Percentiles rank a stretch among this genome's conserved stretches.
phyloP scores from a whole-genome alignment of 495 filamentous ascomycete genomes.

The Aspergillus funiculosus region DNA sequence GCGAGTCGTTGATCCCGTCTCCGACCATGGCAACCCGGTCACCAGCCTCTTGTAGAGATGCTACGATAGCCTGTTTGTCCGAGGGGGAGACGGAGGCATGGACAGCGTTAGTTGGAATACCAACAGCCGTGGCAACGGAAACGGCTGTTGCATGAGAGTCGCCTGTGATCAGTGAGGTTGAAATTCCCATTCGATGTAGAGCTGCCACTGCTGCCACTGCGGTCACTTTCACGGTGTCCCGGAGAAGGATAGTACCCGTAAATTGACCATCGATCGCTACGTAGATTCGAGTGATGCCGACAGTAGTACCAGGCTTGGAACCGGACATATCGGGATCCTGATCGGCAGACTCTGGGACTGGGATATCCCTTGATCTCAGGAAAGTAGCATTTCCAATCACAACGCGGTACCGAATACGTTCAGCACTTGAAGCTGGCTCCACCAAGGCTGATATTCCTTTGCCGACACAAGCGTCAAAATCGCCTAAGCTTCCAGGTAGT shows the following conservation, averaged over 20 bases:
- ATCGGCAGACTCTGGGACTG: conserved; percentile 59
- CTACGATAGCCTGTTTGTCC: conserved; percentile 81
- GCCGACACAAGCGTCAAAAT: conserved; percentile 79
- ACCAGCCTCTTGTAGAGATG: conserved; percentile 62
- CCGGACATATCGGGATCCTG: conserved; percentile 19
- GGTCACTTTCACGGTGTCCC: conserved; percentile 83
- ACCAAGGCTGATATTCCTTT: conserved; percentile 79
- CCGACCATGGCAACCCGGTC: conserved; percentile 92
- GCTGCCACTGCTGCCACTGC: conserved; percentile 81
- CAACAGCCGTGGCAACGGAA: conserved; percentile 75
- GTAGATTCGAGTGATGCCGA: conserved; percentile 84
- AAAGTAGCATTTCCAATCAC: conserved; percentile 77
- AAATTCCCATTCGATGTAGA: conserved; percentile 74
- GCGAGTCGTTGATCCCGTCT: conserved; percentile 98
- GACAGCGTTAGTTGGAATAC: conserved; percentile 68
- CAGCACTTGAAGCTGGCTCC: conserved; percentile 62
- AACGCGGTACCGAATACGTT: conserved; percentile 66
- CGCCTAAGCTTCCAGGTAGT: conserved; percentile 73
- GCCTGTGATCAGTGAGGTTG: conserved; percentile 87
- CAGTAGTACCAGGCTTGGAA: conserved; percentile 28
- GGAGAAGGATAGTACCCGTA: conserved; percentile 73
- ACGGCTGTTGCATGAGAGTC: conserved; percentile 78
- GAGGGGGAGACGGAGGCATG: conserved; percentile 79
- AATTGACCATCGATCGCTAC: conserved; percentile 78
- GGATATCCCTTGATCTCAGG: conserved; percentile 61